Evolutionary conservation across 2,329 filamentous ascomycete genomes (phyloP).

Genomic region (Fonsecaea multimorphosa): DNA sequence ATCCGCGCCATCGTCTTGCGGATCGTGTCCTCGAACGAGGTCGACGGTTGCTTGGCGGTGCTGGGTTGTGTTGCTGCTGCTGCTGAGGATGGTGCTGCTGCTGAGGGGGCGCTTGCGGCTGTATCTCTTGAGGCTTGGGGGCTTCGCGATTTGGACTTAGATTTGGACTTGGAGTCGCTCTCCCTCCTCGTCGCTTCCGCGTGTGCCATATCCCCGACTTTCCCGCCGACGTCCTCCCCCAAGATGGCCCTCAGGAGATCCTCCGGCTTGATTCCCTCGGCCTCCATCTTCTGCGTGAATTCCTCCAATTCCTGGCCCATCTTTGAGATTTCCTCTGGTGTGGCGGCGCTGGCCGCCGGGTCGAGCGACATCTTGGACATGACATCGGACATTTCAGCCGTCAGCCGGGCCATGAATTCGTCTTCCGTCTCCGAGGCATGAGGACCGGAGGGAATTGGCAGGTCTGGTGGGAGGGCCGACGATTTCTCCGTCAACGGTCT

Average conservation of each 20-base stretch:
- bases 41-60: slow-evolving; percentile 44
- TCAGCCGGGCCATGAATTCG: slow-evolving; percentile 38
- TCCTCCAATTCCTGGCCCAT: slow-evolving; percentile 41
- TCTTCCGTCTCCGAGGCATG: slow-evolving; percentile 39
- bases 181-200: slow-evolving; percentile 36
- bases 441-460: slow-evolving; percentile 42
- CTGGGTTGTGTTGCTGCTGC: background rate
- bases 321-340: slow-evolving; percentile 37
- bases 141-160: slow-evolving; percentile 38
- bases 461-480: slow-evolving; percentile 32
- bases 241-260: slow-evolving; percentile 44
- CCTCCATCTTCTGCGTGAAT: slow-evolving; percentile 44
- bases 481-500: slow-evolving; percentile 45
- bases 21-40: slow-evolving; percentile 85
- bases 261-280: slow-evolving; percentile 41
- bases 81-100: background rate
- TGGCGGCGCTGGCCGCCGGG: slow-evolving; percentile 33
- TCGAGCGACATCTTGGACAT: slow-evolving; percentile 35
- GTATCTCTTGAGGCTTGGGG: slow-evolving; percentile 31
- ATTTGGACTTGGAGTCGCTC: slow-evolving; percentile 29
- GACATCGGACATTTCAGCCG: slow-evolving; percentile 39
- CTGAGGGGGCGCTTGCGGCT: slow-evolving; percentile 27
- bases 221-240: slow-evolving; percentile 39
- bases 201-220: slow-evolving; percentile 28
- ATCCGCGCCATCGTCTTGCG: slow-evolving; percentile 94